Percentiles rank a stretch among this genome's conserved stretches.
These are phyloP conservation scores for Vigna trinervia DNA, from an alignment of 306 rosid species.

Conservation along the genomic window DNA sequence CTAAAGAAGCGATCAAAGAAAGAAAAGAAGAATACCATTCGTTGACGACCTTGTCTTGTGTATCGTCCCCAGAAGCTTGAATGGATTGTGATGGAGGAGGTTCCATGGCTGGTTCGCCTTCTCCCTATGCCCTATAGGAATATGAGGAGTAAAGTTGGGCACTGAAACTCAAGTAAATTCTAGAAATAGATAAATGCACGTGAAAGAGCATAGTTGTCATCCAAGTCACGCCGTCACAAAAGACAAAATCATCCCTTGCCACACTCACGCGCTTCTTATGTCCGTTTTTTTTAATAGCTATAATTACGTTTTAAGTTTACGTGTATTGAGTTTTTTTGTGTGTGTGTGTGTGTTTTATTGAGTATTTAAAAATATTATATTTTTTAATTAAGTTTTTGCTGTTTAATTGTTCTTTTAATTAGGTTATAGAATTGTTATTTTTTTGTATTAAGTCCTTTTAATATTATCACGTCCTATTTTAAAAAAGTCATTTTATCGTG, in stretches of 20 bases:
- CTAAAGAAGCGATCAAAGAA: not conserved
- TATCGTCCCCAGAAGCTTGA: conserved; percentile 55
- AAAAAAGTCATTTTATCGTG: too few species aligned
- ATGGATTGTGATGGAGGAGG: conserved; percentile 76
- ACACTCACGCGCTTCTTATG: too few species aligned
- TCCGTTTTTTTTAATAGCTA: too few species aligned
- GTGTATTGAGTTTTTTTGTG: too few species aligned
- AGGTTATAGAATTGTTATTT: too few species aligned
- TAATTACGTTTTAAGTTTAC: too few species aligned
- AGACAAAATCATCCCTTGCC: not conserved
- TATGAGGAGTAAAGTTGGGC: conserved; percentile 17
- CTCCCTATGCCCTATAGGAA: not conserved
- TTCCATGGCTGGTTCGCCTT: conserved; percentile 59
- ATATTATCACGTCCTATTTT: too few species aligned
- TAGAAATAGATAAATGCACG: conserved; percentile 35
- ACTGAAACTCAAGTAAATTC: not conserved
- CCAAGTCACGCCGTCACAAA: not conserved
- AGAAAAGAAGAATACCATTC: conserved; percentile 52
- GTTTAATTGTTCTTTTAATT: too few species aligned
- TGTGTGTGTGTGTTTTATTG: too few species aligned
- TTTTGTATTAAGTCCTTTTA: too few species aligned
- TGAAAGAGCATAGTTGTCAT: conserved; percentile 25
- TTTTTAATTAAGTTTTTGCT: too few species aligned
- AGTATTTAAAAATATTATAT: too few species aligned
- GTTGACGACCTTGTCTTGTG: conserved; percentile 56